A percentile compares a stretch with the other conserved stretches of the same genome.
phyloP scores from a whole-genome alignment of 495 filamentous ascomycete genomes.

The Tuber aestivum region DNA sequence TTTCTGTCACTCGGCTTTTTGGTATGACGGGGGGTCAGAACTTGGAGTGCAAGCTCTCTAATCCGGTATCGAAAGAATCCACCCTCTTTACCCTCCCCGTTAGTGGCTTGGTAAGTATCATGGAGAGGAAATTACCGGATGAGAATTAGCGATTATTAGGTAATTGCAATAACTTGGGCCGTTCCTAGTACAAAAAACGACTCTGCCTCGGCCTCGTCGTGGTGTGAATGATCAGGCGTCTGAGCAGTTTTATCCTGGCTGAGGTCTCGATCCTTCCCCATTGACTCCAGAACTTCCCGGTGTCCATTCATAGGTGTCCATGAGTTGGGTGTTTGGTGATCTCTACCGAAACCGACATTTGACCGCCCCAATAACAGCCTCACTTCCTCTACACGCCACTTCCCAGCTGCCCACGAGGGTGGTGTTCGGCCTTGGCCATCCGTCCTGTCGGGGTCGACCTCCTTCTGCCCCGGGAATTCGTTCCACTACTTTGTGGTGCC shows the following conservation, averaged over 20 bases:
- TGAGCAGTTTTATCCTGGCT: neutral
- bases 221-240: neutral
- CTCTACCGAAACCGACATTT: slow-evolving; percentile 9
- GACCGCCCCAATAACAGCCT: slow-evolving; percentile 28
- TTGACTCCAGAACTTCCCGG: neutral
- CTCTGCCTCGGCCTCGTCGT: neutral
- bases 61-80: neutral
- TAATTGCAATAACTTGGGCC: no score
- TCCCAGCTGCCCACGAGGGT: slow-evolving; percentile 40
- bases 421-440: slow-evolving; percentile 28
- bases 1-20: neutral
- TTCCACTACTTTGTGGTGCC: neutral
- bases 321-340: neutral
- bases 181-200: neutral
- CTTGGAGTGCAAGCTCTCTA: neutral
- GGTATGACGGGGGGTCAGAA: neutral
- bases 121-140: neutral
- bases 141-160: neutral
- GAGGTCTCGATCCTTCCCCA: neutral
- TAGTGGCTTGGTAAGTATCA: neutral
- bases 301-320: neutral
- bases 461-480: slow-evolving; percentile 28
- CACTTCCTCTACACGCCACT: slow-evolving; percentile 35
- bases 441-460: slow-evolving; percentile 33
- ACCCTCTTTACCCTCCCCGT: neutral